A percentile compares a stretch with the other conserved stretches of the same genome.
Evolutionary conservation across 1,284 basidiomycete species (phyloP).

Genomic region (Ceratobasidium papillatum): DNA sequence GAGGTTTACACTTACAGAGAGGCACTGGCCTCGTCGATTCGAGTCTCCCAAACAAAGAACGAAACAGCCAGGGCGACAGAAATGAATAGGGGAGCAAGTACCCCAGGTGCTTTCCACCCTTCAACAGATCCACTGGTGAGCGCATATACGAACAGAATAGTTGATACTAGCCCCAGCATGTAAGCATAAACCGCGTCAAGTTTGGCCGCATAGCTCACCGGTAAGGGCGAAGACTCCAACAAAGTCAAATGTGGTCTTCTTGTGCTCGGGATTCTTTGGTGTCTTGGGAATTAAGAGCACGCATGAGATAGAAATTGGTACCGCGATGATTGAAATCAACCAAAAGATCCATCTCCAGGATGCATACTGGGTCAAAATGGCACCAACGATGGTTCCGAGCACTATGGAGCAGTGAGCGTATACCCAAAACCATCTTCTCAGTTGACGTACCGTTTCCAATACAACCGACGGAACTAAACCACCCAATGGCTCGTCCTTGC

Average conservation of each 20-base stretch:
- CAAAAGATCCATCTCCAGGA: slow-evolving; percentile 55
- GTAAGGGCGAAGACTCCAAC: slow-evolving; percentile 57
- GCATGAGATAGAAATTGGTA: slow-evolving; percentile 49
- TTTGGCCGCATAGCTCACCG: slow-evolving; percentile 48
- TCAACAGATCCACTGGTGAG: slow-evolving; percentile 45
- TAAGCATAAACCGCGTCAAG: slow-evolving; percentile 39
- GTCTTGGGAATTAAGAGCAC: slow-evolving; percentile 51
- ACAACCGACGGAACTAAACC: slow-evolving; percentile 53
- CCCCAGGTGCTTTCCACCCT: slow-evolving; percentile 44
- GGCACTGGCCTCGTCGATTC: slow-evolving; percentile 43
- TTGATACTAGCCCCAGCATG: slow-evolving; percentile 39
- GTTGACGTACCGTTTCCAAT: slow-evolving; percentile 50
- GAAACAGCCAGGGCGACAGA: slow-evolving; percentile 42
- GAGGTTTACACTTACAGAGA: slow-evolving; percentile 36
- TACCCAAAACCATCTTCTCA: slow-evolving; percentile 42
- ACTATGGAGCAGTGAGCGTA: slow-evolving; percentile 1
- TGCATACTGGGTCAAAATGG: slow-evolving; percentile 54
- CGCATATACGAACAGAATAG: slow-evolving; percentile 47
- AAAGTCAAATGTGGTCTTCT: slow-evolving; percentile 51
- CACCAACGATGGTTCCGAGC: slow-evolving; percentile 58
- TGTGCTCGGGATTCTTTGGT: slow-evolving; percentile 28
- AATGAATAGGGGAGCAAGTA: slow-evolving; percentile 45
- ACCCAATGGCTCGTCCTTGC: slow-evolving; percentile 53
- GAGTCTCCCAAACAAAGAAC: slow-evolving; percentile 46
- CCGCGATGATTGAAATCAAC: slow-evolving; percentile 53